These are phyloP conservation scores for Alectoria sarmentosa DNA, from an alignment of 495 filamentous ascomycete genomes.

Conservation along the genomic window DNA sequence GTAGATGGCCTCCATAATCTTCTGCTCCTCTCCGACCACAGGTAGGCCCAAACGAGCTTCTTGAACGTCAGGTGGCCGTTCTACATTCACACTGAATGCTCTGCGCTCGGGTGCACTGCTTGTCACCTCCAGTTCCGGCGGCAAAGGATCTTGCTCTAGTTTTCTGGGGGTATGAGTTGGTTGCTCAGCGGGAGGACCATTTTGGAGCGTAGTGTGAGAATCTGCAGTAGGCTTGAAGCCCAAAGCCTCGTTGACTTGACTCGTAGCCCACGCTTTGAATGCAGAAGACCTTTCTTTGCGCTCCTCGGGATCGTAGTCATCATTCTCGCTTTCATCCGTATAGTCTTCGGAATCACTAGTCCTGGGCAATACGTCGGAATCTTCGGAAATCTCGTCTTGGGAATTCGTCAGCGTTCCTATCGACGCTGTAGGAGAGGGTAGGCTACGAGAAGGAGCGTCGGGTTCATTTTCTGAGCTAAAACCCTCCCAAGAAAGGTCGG, in stretches of 20 bases:
- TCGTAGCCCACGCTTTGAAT: slow-evolving; percentile 92
- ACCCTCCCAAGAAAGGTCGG: slow-evolving; percentile 53
- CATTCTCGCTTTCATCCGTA: slow-evolving; percentile 23
- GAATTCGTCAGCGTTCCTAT: slow-evolving; percentile 16
- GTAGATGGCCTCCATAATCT: slow-evolving; percentile 96
- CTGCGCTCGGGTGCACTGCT: slow-evolving; percentile 56
- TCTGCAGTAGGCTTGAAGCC: slow-evolving; percentile 49
- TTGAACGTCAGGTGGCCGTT: slow-evolving; percentile 67
- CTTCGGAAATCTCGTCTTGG: neutral
- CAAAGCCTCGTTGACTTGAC: slow-evolving; percentile 71
- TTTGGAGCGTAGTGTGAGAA: slow-evolving; percentile 24
- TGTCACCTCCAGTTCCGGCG: slow-evolving; percentile 61
- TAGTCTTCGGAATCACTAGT: slow-evolving; percentile 6
- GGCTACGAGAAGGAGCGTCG: slow-evolving; percentile 7
- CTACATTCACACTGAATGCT: slow-evolving; percentile 66
- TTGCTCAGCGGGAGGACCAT: slow-evolving; percentile 33
- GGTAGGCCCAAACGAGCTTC: slow-evolving; percentile 71
- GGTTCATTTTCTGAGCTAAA: slow-evolving; percentile 45
- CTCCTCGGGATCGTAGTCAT: slow-evolving; percentile 34
- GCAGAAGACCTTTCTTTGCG: slow-evolving; percentile 48
- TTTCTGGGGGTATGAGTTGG: slow-evolving; percentile 39
- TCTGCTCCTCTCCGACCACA: slow-evolving; percentile 90
- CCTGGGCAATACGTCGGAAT: slow-evolving; percentile 16
- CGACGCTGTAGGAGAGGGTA: slow-evolving; percentile 9
- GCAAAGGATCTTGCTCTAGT: slow-evolving; percentile 66